phyloP scores from a whole-genome alignment of 768 basidiomycete genomes.

The Lentinula detonsa region DNA sequence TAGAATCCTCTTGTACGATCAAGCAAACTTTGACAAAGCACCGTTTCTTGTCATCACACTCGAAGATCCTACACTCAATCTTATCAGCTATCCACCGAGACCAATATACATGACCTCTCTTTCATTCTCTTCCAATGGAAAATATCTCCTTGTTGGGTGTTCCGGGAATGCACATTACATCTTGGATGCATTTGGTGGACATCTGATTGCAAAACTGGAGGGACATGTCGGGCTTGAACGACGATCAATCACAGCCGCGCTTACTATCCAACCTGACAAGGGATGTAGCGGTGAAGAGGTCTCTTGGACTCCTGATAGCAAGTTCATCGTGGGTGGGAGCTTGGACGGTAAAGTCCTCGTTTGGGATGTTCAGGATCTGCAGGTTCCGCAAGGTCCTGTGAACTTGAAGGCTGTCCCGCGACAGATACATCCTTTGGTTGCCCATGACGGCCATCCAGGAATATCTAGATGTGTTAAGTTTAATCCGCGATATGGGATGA shows the following conservation, averaged over 20 bases:
- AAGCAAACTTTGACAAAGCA: conserved; percentile 82
- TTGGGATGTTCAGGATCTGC: conserved; percentile 79
- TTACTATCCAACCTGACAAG: conserved; percentile 60
- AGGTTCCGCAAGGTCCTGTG: conserved; percentile 40
- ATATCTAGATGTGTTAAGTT: conserved; percentile 83
- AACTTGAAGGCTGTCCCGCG: conserved; percentile 50
- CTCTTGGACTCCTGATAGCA: conserved; percentile 91
- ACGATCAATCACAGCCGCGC: conserved; percentile 41
- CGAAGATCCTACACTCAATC: conserved; percentile 70
- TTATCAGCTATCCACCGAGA: conserved; percentile 80
- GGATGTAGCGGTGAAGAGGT: conserved; percentile 93
- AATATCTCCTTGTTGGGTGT: conserved; percentile 88
- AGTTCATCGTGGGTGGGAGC: conserved; percentile 81
- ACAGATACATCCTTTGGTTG: conserved; percentile 33
- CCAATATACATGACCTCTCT: conserved; percentile 89
- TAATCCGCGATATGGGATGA: conserved; percentile 87
- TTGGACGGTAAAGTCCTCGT: conserved; percentile 78
- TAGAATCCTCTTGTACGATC: conserved; percentile 81
- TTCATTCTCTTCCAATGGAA: conserved; percentile 85
- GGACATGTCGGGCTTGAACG: conserved; percentile 83
- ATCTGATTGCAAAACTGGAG: conserved; percentile 77
- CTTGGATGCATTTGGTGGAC: conserved; percentile 84
- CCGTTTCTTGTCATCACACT: conserved; percentile 84
- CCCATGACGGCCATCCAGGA: conserved; percentile 76
- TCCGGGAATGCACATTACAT: conserved; percentile 92